Evolutionary conservation across 345 rosid genomes (phyloP).

Genomic region (Aquilaria malaccensis): DNA sequence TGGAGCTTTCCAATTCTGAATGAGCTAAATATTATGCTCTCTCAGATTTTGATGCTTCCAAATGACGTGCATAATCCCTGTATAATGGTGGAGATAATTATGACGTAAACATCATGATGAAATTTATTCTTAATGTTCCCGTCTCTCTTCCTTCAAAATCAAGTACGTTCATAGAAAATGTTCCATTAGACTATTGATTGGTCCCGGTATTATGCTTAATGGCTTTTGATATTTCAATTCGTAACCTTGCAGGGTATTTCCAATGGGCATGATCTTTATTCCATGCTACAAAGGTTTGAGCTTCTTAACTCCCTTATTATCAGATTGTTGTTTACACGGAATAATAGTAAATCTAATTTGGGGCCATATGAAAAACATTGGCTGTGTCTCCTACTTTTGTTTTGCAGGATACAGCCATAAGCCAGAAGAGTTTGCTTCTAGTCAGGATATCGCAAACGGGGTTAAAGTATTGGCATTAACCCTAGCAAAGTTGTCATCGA

Average conservation of each 20-base stretch:
- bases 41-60: no score
- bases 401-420: conserved; percentile 91
- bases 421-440: conserved; percentile 79
- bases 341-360: background rate
- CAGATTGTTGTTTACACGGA: background rate
- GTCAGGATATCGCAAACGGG: conserved; percentile 65
- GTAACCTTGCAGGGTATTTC: conserved; percentile 59
- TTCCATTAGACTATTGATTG: no score
- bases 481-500: conserved; percentile 60
- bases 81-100: no score
- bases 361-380: background rate
- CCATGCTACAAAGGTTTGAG: conserved; percentile 90
- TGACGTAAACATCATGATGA: no score
- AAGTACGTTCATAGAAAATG: no score
- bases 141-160: no score
- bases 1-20: no score
- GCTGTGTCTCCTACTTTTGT: conserved; percentile 2
- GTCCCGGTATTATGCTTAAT: no score
- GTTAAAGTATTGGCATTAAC: conserved; percentile 73
- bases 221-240: conserved; percentile 3
- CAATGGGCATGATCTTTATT: conserved; percentile 97
- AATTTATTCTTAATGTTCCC: no score
- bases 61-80: no score
- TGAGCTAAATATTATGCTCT: no score
- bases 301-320: conserved; percentile 3